Percentiles rank a stretch among this genome's conserved stretches.
Evolutionary conservation across 139 green algal species (phyloP).

Genomic region (Ettlia oleoabundans): DNA sequence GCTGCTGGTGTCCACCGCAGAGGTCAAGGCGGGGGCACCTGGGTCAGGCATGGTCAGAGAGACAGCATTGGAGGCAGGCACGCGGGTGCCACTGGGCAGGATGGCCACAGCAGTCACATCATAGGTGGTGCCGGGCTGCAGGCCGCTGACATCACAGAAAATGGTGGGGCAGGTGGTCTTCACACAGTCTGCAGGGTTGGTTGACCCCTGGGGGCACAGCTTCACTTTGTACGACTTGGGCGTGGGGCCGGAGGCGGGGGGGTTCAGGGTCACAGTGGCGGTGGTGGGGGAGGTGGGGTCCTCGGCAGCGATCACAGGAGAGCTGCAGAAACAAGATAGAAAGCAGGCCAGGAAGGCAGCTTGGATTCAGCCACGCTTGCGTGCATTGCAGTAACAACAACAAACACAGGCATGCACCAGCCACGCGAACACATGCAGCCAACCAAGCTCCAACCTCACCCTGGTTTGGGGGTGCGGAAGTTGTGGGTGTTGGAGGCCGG

Average conservation of each 20-base stretch:
- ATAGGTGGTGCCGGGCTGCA: neutral
- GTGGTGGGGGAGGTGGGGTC: conserved; percentile 12
- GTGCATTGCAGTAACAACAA: too few species aligned
- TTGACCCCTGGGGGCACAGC: conserved; percentile 15
- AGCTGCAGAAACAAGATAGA: neutral
- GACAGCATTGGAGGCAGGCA: conserved; percentile 8
- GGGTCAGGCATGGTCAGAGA: neutral
- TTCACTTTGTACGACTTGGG: neutral
- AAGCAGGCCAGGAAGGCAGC: neutral
- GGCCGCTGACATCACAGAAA: neutral
- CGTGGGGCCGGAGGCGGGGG: neutral
- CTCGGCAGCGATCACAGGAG: neutral
- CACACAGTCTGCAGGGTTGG: neutral
- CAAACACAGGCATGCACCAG: too few species aligned
- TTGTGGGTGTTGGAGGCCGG: neutral
- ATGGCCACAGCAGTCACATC: neutral
- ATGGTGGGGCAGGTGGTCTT: neutral
- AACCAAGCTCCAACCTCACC: too few species aligned
- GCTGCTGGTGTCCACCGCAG: neutral
- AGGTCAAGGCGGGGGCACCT: neutral
- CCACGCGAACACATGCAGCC: too few species aligned
- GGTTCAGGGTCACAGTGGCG: conserved; percentile 4
- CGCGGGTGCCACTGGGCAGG: neutral
- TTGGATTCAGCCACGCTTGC: neutral
- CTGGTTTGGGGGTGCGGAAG: neutral